Percentiles rank a stretch among this genome's conserved stretches.
These are phyloP conservation scores for Nakataea oryzae DNA, from an alignment of 2,329 filamentous ascomycete species.

Conservation along the genomic window DNA sequence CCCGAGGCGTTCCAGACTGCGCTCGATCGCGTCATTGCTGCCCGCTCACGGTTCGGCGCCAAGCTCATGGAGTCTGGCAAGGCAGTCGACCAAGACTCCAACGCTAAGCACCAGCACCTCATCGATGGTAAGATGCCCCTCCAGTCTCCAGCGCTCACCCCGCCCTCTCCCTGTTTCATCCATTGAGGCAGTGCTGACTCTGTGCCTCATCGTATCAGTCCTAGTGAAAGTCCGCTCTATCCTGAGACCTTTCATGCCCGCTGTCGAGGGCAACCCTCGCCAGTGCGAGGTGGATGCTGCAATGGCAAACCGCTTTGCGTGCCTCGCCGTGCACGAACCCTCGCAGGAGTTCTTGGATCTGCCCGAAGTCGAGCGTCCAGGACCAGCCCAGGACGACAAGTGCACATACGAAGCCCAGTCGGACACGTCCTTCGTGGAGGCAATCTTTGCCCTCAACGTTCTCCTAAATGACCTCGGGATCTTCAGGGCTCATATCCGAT, in stretches of 20 bases:
- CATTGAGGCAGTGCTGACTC: not conserved
- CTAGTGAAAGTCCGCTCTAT: slow-evolving; percentile 22
- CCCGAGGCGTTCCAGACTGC: slow-evolving; percentile 16
- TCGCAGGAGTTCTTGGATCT: slow-evolving; percentile 23
- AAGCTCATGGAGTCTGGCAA: slow-evolving; percentile 10
- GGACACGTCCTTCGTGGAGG: slow-evolving; percentile 13
- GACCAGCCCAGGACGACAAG: slow-evolving; percentile 6
- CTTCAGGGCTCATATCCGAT: slow-evolving; percentile 16
- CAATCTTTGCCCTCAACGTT: slow-evolving; percentile 14
- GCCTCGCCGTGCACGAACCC: slow-evolving; percentile 24
- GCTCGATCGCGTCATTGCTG: slow-evolving; percentile 25
- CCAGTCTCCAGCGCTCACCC: not conserved
- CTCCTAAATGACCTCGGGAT: slow-evolving; percentile 19
- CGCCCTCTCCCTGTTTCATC: not conserved
- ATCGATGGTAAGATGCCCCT: slow-evolving; percentile 9
- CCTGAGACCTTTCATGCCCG: slow-evolving; percentile 19
- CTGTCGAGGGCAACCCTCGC: not conserved
- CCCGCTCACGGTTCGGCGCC: slow-evolving; percentile 17
- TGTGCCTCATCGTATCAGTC: slow-evolving; percentile 7
- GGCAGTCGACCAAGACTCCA: slow-evolving; percentile 9
- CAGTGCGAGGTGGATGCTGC: not conserved
- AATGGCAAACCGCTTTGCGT: slow-evolving; percentile 21
- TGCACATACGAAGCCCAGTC: slow-evolving; percentile 21
- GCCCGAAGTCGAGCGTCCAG: slow-evolving; percentile 14
- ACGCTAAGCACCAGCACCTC: slow-evolving; percentile 21